Evolutionary conservation across 2,329 filamentous ascomycete species (phyloP).

Genomic region (Colletotrichum sp.): DNA sequence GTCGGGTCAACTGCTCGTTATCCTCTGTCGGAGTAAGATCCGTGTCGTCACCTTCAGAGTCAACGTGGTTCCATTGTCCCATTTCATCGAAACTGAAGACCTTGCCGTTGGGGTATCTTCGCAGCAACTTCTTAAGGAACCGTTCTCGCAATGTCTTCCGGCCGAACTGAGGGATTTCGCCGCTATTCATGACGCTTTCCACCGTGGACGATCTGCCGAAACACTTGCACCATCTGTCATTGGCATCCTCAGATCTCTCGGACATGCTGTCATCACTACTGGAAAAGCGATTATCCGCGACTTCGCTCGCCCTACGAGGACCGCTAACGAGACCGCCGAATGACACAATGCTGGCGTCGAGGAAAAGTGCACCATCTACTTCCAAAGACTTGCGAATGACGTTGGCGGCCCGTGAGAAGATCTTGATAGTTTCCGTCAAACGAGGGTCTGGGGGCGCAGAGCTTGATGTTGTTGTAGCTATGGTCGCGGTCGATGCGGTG

Average conservation of each 20-base stretch:
- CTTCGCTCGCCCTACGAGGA: conserved; percentile 12
- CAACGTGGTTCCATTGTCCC: conserved; percentile 37
- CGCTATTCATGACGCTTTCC: conserved; percentile 33
- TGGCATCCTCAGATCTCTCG: not conserved
- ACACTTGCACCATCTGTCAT: conserved; percentile 31
- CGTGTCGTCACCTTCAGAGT: conserved; percentile 24
- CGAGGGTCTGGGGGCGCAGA: conserved; percentile 19
- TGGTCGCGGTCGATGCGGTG: not conserved
- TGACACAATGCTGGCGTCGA: conserved; percentile 27
- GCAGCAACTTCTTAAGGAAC: conserved; percentile 45
- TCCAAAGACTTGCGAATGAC: conserved; percentile 47
- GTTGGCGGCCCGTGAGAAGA: conserved; percentile 49
- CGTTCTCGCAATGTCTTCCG: conserved; percentile 37
- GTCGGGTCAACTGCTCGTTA: not conserved
- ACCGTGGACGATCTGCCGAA: conserved; percentile 42
- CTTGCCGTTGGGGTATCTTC: conserved; percentile 50
- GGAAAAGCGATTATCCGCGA: conserved; percentile 17
- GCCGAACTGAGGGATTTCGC: conserved; percentile 17
- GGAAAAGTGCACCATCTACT: conserved; percentile 24
- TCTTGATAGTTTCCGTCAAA: conserved; percentile 17
- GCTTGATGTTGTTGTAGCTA: conserved; percentile 17
- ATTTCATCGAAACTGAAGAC: conserved; percentile 49
- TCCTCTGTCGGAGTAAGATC: conserved; percentile 15
- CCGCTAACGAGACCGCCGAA: conserved; percentile 31
- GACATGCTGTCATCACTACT: conserved; percentile 27